Base-by-base conservation (phyloP, 768 basidiomycete species). In the Pisolithus sp. region DNA sequence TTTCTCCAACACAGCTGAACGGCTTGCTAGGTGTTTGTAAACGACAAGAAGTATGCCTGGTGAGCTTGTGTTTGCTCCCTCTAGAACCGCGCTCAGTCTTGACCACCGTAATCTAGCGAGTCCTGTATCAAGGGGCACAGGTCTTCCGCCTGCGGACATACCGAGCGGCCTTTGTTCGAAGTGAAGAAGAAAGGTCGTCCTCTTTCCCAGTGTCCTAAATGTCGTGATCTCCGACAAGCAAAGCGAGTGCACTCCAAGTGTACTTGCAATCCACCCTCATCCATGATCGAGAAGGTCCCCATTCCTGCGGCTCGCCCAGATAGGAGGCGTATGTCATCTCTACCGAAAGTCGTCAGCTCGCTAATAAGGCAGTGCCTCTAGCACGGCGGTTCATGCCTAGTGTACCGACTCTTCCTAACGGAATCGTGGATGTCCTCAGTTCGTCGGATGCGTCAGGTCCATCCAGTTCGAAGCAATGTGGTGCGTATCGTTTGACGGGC, bases 91-190 rank as follows among this genome's bases (percentile, higher is more conserved):
- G 34, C 34, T 34, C 5, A 52, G 47, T 56, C 34, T 56, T 67
- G 23, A 59, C 56, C 36, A 5, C 34, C 47, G 20, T 30, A 17
- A 34, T 31, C 20, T 60, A 93, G 93, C 68, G 88, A 87, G 73
- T 86, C 90, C 12, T 96, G 93, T 68, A 93, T 94, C 65, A 93
- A 93, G 70, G 93, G 93, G 0, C 93, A 96, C 62, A 83, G 93
- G 49, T 93, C 93, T 12, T 92, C 91, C 3, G 82, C 82, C 13
- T 96, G 93, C 66, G 79, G 79, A 45, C 93, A 96, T 64, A 82
- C 82, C 28, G 89, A 92, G 59, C 76, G 93, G 18, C 91, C 92
- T 4, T 75, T 96, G n/a, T 93, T 89, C 56, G 90, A 94, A 66
- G 84, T 95, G 53, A 90, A 93, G 76, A 89, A 87, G 74, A 93